Evolutionary conservation across 768 basidiomycete species (phyloP).

Genomic region (Leccinum rimulosum): DNA sequence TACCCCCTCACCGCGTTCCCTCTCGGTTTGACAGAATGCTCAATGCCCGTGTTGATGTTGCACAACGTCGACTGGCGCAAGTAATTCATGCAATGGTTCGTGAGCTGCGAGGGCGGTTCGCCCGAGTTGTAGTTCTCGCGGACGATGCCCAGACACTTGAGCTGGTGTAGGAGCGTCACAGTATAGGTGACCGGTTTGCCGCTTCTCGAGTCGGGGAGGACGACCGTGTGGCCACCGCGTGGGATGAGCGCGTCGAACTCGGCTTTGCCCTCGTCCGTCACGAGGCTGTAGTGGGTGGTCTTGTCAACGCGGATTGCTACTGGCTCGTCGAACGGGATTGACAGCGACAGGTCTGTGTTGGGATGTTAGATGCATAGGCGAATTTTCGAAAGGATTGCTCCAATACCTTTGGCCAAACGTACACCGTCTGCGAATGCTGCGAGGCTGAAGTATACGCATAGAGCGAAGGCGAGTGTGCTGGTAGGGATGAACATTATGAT

Average conservation of each 20-base stretch:
- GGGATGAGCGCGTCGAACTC: constrained; percentile 18
- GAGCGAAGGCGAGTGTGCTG: neutral
- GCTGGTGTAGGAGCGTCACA: constrained; percentile 12
- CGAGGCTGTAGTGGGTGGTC: constrained; percentile 12
- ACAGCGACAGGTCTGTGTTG: constrained; percentile 10
- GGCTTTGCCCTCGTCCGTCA: constrained; percentile 11
- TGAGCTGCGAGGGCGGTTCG: constrained; percentile 7
- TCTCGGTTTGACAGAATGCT: constrained; percentile 10
- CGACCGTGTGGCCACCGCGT: constrained; percentile 5
- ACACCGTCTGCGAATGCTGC: constrained; percentile 1
- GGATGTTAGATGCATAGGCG: neutral
- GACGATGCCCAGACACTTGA: constrained; percentile 13
- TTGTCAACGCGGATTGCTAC: constrained; percentile 13
- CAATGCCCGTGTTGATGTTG: constrained; percentile 12
- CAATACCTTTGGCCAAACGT: constrained; percentile 6
- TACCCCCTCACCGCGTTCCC: constrained; percentile 11
- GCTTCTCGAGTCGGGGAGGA: constrained; percentile 8
- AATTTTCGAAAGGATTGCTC: neutral
- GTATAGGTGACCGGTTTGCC: constrained; percentile 13
- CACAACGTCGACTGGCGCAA: constrained; percentile 13
- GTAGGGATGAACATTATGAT: neutral
- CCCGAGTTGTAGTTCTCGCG: constrained; percentile 4
- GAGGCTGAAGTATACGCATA: constrained; percentile 4
- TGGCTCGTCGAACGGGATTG: constrained; percentile 10
- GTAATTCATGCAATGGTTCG: constrained; percentile 12